Percentiles rank a stretch among this genome's conserved stretches.
Evolutionary conservation across 257 asterid genomes (phyloP).

Genomic region (Linaria vulgaris): DNA sequence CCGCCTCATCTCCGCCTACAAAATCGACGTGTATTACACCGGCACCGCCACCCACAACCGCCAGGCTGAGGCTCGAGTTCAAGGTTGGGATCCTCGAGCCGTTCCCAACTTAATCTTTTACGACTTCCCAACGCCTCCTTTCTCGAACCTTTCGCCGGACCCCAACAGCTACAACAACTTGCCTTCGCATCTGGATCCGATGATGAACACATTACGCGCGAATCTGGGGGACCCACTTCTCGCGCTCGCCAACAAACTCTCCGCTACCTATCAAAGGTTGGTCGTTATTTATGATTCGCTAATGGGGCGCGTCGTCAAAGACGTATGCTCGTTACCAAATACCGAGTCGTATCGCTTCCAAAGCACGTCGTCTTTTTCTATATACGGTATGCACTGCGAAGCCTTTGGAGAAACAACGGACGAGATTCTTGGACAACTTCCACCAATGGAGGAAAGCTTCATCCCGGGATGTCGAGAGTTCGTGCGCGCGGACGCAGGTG

Average conservation of each 20-base stretch:
- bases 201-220: slow-evolving; percentile 27
- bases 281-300: slow-evolving; percentile 57
- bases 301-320: slow-evolving; percentile 48
- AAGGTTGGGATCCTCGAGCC: slow-evolving; percentile 20
- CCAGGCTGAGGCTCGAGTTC: slow-evolving; percentile 34
- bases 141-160: slow-evolving; percentile 33
- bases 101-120: slow-evolving; percentile 48
- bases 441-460: slow-evolving; percentile 41
- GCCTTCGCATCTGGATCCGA: slow-evolving; percentile 56
- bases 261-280: slow-evolving; percentile 32
- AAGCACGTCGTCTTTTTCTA: no score
- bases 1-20: slow-evolving; percentile 33
- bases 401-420: slow-evolving; percentile 33
- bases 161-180: slow-evolving; percentile 43
- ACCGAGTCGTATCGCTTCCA: no score
- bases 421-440: slow-evolving; percentile 25
- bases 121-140: slow-evolving; percentile 40
- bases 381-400: no score
- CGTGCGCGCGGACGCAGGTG: not conserved
- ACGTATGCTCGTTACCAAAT: no score
- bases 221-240: slow-evolving; percentile 48
- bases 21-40: slow-evolving; percentile 36
- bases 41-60: slow-evolving; percentile 32
- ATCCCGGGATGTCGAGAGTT: slow-evolving; percentile 40
- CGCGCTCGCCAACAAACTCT: slow-evolving; percentile 24